Evolutionary conservation across 208 protist species (phyloP).

Genomic region (Balamuthia mandrillaris): DNA sequence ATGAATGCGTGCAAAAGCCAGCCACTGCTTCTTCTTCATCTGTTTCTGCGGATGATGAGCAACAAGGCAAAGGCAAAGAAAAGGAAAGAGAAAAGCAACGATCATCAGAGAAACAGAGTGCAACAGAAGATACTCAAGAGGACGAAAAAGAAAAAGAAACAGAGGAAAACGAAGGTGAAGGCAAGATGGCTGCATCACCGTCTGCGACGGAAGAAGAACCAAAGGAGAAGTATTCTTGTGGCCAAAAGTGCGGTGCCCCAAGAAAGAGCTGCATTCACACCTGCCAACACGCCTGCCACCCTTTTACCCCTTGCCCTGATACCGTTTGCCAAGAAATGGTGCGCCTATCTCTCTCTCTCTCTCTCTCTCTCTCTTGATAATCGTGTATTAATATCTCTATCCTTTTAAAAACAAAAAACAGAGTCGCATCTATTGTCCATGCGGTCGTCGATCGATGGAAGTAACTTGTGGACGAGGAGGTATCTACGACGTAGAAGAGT

Average conservation of each 20-base stretch:
- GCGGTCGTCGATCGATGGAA: constrained; percentile 48
- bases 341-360: too few species aligned
- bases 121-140: background rate
- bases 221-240: constrained; percentile 43
- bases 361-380: too few species aligned
- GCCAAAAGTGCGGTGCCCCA: constrained; percentile 40
- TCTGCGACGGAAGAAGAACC: background rate
- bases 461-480: constrained; percentile 47
- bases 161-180: constrained; percentile 32
- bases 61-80: background rate
- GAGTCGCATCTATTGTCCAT: constrained; percentile 50
- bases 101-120: constrained; percentile 43
- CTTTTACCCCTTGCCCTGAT: constrained; percentile 47
- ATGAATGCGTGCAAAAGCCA: constrained; percentile 19
- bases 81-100: constrained; percentile 27
- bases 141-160: background rate
- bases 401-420: too few species aligned
- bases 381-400: too few species aligned
- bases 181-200: background rate
- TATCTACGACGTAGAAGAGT: background rate
- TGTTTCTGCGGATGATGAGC: constrained; percentile 12
- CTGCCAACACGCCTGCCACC: constrained; percentile 48
- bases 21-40: background rate
- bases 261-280: constrained; percentile 41
- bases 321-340: background rate